phyloP scores from a whole-genome alignment of 306 rosid species.

The Quercus robur region DNA sequence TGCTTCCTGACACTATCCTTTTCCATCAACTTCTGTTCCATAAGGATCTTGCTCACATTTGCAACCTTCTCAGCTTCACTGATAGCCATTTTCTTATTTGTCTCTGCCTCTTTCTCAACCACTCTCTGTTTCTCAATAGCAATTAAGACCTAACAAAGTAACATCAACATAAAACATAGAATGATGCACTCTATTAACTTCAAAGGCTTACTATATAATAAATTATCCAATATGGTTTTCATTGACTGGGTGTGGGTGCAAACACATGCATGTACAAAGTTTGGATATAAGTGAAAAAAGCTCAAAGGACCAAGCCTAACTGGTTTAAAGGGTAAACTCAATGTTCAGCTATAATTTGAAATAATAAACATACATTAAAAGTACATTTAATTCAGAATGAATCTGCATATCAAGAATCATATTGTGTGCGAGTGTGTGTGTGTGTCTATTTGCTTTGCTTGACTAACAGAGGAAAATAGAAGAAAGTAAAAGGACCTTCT shows the following conservation, averaged over 20 bases:
- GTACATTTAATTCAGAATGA: too few relatives aligned
- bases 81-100: slow-evolving; percentile 83
- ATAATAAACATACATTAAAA: neutral
- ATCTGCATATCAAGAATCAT: neutral
- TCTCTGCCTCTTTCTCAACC: slow-evolving; percentile 86
- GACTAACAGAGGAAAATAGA: neutral
- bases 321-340: neutral
- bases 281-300: too few relatives aligned
- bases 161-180: neutral
- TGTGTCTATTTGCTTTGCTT: too few relatives aligned
- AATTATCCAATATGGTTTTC: neutral
- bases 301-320: neutral
- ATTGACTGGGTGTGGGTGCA: neutral
- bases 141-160: slow-evolving; percentile 46
- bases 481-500: neutral
- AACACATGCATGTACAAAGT: too few relatives aligned
- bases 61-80: slow-evolving; percentile 98
- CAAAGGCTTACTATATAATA: neutral
- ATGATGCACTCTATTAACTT: neutral
- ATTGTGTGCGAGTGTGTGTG: neutral
- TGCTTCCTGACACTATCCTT: slow-evolving; percentile 68
- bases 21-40: slow-evolving; percentile 80
- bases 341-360: neutral
- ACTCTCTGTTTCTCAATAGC: slow-evolving; percentile 77
- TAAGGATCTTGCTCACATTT: slow-evolving; percentile 80